These are phyloP conservation scores for Urtica urens DNA, from an alignment of 306 rosid species.

Conservation along the genomic window DNA sequence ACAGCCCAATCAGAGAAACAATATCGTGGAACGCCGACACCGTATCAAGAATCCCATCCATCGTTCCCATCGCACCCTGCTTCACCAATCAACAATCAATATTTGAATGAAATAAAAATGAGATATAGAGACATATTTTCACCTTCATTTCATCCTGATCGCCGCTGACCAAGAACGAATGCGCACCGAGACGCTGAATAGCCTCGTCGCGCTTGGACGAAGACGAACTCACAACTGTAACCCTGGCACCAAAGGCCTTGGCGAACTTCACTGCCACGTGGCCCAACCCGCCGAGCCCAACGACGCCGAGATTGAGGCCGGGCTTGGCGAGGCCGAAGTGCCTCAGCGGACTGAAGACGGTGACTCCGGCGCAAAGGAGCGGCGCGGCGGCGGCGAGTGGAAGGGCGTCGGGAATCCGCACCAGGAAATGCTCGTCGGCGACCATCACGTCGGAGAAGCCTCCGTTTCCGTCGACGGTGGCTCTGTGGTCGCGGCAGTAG, in stretches of 20 bases:
- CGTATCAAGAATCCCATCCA: neutral
- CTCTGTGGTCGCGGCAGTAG: conserved; percentile 6
- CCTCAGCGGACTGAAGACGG: conserved; percentile 21
- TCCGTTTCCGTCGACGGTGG: conserved; percentile 19
- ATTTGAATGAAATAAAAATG: neutral
- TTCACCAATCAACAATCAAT: neutral
- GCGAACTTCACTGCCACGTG: conserved; percentile 23
- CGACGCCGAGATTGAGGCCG: conserved; percentile 14
- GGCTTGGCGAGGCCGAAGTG: conserved; percentile 10
- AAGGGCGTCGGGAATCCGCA: conserved; percentile 9
- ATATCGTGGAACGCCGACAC: neutral
- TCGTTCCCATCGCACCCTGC: neutral
- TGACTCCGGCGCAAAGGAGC: conserved; percentile 22
- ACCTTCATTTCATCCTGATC: conserved; percentile 16
- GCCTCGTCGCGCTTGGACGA: conserved; percentile 13
- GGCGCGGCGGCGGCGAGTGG: conserved; percentile 17
- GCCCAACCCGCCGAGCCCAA: conserved; percentile 25
- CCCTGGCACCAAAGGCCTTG: conserved; percentile 19
- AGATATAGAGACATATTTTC: no score
- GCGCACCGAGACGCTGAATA: conserved; percentile 17
- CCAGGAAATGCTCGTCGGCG: conserved; percentile 6
- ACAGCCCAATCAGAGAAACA: neutral
- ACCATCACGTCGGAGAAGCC: conserved; percentile 24
- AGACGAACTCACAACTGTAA: conserved; percentile 20
- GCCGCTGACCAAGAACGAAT: conserved; percentile 15